Base-by-base conservation (phyloP, 2,329 filamentous ascomycete species). In the Plectosphaerella plurivora region DNA sequence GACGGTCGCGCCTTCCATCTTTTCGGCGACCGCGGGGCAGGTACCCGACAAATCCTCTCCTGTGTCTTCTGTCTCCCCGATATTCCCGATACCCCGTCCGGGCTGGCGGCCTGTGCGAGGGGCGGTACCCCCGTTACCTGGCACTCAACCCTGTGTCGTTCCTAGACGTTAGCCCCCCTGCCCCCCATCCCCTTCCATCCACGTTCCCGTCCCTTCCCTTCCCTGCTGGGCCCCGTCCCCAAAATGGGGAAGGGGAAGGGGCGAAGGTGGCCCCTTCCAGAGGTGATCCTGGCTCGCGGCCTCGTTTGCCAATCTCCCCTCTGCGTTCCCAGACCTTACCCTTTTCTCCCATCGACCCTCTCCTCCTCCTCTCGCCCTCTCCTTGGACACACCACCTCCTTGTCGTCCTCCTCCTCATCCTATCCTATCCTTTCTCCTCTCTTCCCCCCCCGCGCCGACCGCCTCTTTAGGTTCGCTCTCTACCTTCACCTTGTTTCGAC, bases 331-430 rank as follows among this genome's bases (percentile, higher is more conserved):
- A 24, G 57, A 50, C 53, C 42, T 50, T 42, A 49, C 51, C 53
- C 50, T 55, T 57, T 58, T 59, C 61, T 60, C 60, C 59, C 59
- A 60, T 52, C 58, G 55, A 55, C 53, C 54, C 61, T 54, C 55
- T 58, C 55, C 58, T 57, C 55, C 58, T 57, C 59, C 57, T 55
- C 55, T 53, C 44, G 33, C 47, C 28, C 24, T 18, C 35, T 15
- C 49, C 44, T 25, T 20, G 16, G 57, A 50, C 53, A 36, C 49
- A 36, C 47, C 51, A 53, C 50, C 54, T 57, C 58, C 59, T 60
- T 60, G 60, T 59, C 58, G 60, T 52, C 58, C 55, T 55, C 53
- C 54, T 62, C 53, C 55, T 58, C 55, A 58, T 57, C 56, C 56
- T 59, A 58, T 57, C 56, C 56, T 59, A 41, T 42, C 47, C 28